Evolutionary conservation across 352 stramenopile genomes (phyloP).

Genomic region (Phytophthora rubi): DNA sequence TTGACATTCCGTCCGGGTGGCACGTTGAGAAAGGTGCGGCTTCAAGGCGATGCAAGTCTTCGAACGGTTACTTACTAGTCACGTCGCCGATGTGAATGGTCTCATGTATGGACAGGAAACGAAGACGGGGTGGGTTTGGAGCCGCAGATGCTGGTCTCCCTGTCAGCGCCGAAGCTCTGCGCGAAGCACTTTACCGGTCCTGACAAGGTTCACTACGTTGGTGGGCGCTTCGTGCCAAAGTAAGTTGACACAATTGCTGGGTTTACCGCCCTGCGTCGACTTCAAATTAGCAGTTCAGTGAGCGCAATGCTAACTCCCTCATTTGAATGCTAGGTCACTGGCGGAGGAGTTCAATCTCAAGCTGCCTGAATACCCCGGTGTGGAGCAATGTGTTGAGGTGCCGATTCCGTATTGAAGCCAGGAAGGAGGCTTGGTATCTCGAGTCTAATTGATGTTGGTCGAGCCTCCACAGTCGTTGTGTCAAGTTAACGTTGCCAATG

Average conservation of each 20-base stretch:
- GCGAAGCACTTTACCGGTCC: slow-evolving; percentile 87
- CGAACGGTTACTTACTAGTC: neutral
- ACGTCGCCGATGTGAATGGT: neutral
- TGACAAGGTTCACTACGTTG: slow-evolving; percentile 93
- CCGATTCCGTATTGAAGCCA: slow-evolving; percentile 39
- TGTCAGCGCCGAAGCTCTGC: slow-evolving; percentile 97
- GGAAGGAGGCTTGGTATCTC: slow-evolving; percentile 17
- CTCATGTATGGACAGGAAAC: slow-evolving; percentile 49
- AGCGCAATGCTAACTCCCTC: neutral
- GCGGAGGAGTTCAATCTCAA: slow-evolving; percentile 71
- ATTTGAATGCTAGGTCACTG: slow-evolving; percentile 42
- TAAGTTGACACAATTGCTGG: slow-evolving; percentile 29
- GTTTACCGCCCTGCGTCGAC: neutral
- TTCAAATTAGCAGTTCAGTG: neutral
- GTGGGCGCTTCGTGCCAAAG: slow-evolving; percentile 95
- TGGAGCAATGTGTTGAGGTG: slow-evolving; percentile 73
- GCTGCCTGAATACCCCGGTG: slow-evolving; percentile 60
- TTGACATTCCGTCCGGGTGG: slow-evolving; percentile 99
- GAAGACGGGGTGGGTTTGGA: slow-evolving; percentile 79
- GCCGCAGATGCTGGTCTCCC: slow-evolving; percentile 95
- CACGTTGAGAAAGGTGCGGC: slow-evolving; percentile 91
- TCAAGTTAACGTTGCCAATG: slow-evolving; percentile 13
- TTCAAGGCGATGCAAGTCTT: neutral
- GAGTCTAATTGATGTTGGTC: slow-evolving; percentile 5
- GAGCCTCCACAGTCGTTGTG: neutral